Evolutionary conservation across 176 grass and related monocot species (phyloP).

Genomic region (Bothriochloa decipiens): DNA sequence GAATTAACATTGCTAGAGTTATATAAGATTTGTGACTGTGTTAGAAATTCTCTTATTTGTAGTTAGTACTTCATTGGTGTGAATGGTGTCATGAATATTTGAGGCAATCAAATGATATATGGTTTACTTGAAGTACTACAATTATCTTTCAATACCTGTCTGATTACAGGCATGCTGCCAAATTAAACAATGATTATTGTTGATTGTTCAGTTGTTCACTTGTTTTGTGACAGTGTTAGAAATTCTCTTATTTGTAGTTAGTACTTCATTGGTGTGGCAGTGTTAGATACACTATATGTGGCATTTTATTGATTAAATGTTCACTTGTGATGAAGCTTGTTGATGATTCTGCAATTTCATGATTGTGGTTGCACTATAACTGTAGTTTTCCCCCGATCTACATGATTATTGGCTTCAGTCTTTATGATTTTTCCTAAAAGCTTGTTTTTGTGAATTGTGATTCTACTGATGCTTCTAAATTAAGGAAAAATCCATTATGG

Average conservation of each 20-base stretch:
- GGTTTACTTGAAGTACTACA: background rate
- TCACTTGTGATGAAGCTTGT: background rate
- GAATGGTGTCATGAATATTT: background rate
- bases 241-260: background rate
- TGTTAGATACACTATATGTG: background rate
- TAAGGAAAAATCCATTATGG: background rate
- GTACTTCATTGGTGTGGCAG: background rate
- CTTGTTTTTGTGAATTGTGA: background rate
- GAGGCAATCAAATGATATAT: background rate
- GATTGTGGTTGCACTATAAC: background rate
- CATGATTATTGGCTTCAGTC: background rate
- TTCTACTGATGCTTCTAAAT: conserved; percentile 11
- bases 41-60: background rate
- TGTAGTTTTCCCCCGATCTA: background rate
- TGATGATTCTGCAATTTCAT: background rate
- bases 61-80: background rate
- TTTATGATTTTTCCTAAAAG: background rate
- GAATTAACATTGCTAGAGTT: conserved; percentile 20
- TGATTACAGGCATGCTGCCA: conserved; percentile 9
- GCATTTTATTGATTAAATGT: background rate
- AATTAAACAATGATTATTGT: background rate
- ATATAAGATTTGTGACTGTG: background rate
- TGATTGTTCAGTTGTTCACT: background rate
- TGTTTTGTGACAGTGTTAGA: background rate
- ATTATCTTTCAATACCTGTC: conserved; percentile 6